A percentile compares a stretch with the other conserved stretches of the same genome.
Evolutionary conservation across 495 filamentous ascomycete genomes (phyloP).

Genomic region (Aspergillus asperescens): DNA sequence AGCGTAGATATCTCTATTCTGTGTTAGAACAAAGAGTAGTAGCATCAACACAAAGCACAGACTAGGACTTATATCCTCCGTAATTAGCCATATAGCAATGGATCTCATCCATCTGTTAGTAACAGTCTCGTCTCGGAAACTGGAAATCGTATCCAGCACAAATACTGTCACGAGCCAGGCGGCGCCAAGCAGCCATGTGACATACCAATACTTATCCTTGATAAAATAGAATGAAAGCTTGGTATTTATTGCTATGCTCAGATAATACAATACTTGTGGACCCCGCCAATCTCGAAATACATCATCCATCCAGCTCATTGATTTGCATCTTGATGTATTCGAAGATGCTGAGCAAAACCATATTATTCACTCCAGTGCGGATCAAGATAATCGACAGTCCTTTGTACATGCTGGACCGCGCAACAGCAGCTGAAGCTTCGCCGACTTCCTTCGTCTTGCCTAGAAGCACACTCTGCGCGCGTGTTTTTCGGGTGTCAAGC

Average conservation of each 20-base stretch:
- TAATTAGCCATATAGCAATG: no score
- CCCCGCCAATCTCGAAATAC: neutral
- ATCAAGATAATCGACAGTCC: conserved; percentile 45
- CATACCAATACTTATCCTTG: no score
- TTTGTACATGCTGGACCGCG: conserved; percentile 48
- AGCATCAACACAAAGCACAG: no score
- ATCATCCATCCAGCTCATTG: conserved; percentile 27
- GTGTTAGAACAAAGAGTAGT: no score
- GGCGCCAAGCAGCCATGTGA: no score
- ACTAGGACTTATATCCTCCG: no score
- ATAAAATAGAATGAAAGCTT: no score
- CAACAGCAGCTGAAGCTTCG: conserved; percentile 39
- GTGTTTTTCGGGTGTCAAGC: conserved; percentile 46
- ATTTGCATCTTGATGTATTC: conserved; percentile 44
- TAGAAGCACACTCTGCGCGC: conserved; percentile 43
- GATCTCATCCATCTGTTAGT: no score
- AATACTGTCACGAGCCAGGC: no score
- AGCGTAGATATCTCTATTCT: no score
- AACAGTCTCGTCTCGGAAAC: no score
- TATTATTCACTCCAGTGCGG: conserved; percentile 46
- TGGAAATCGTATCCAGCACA: no score
- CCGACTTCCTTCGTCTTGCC: conserved; percentile 44
- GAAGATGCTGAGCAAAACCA: conserved; percentile 44
- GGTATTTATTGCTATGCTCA: conserved; percentile 1
- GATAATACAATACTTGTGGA: conserved; percentile 7